A percentile compares a stretch with the other conserved stretches of the same genome.
These are phyloP conservation scores for Rhododendron ovatum DNA, from an alignment of 148 eudicot species.

Conservation along the genomic window DNA sequence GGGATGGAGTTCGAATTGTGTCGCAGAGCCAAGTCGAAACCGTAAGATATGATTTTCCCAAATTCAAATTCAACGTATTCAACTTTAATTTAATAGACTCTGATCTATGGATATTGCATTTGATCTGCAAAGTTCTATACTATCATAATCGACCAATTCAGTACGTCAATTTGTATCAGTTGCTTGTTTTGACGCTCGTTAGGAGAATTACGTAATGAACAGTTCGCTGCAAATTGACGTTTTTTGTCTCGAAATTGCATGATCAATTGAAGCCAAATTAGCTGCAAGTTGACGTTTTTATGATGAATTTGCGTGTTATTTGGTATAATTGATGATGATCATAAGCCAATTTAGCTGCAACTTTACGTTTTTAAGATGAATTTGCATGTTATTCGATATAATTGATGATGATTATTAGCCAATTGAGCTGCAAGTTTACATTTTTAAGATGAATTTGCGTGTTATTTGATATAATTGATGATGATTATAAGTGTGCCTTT, in stretches of 20 bases:
- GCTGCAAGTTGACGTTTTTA: not conserved
- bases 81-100: not conserved
- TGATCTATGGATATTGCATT: not conserved
- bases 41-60: conserved; percentile 29
- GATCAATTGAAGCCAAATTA: not conserved
- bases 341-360: not conserved
- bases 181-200: not conserved
- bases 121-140: not conserved
- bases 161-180: not conserved
- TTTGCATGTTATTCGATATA: not conserved
- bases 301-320: not conserved
- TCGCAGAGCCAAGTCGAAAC: conserved; percentile 44
- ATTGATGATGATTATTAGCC: not conserved
- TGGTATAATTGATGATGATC: not conserved
- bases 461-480: not conserved
- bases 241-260: not conserved
- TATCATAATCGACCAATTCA: not conserved
- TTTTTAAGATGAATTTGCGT: not conserved
- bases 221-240: not conserved
- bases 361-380: not conserved
- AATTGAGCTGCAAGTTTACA: not conserved
- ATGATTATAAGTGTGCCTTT: not conserved
- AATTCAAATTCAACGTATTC: not conserved
- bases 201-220: not conserved
- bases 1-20: conserved; percentile 78